Evolutionary conservation across 192 early-diverging fungal genomes (phyloP).

Genomic region (Pecoramyces ruminantium): DNA sequence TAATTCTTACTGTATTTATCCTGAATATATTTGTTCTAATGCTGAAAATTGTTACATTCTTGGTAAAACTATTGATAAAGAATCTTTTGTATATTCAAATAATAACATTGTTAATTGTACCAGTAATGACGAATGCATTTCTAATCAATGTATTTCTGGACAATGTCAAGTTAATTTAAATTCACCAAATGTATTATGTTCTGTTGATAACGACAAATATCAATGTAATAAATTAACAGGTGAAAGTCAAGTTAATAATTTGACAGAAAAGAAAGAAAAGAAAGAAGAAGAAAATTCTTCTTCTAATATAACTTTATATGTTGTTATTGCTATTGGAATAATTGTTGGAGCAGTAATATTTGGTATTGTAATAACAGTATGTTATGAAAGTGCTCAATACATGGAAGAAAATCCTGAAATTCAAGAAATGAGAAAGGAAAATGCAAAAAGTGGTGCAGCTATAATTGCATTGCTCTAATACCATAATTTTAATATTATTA

Average conservation of each 20-base stretch:
- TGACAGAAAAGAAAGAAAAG: no score
- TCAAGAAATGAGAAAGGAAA: background rate
- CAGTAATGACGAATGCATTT: background rate
- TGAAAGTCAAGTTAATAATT: background rate
- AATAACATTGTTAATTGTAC: background rate
- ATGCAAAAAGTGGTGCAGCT: no score
- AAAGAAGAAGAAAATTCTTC: no score
- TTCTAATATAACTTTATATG: background rate
- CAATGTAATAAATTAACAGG: background rate
- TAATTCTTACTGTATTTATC: background rate
- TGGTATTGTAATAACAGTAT: background rate
- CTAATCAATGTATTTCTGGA: background rate
- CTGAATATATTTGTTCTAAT: background rate
- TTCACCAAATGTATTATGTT: background rate
- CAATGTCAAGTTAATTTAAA: background rate
- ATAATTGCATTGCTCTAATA: no score
- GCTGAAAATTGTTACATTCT: background rate
- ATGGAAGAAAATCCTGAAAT: background rate
- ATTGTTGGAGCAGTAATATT: background rate
- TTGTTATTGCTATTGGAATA: background rate
- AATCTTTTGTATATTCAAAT: background rate
- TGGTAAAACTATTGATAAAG: background rate
- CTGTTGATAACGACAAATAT: background rate
- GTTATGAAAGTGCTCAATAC: background rate
- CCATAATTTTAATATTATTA: no score